Base-by-base conservation (phyloP, 2,329 filamentous ascomycete species). In the Ramularia collo-cygni region DNA sequence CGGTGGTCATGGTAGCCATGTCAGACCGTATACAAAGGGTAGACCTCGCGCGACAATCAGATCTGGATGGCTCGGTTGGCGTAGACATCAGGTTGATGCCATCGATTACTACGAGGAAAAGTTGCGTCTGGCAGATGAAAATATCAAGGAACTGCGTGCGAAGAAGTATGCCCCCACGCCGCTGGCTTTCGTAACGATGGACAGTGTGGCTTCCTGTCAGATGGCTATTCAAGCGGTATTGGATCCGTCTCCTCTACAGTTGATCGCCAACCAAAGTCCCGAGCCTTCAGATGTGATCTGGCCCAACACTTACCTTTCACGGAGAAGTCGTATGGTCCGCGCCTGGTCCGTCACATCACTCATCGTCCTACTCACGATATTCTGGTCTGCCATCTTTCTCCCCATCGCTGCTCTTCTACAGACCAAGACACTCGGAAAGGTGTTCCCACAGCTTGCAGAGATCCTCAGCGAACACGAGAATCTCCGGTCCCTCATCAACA, bases 221-320 rank as follows among this genome's bases (percentile, higher is more conserved):
- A 95, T 96, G 88, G 86, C 89, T 16, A 86, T 95, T 30, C 92
- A 98, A 64, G 89, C 92, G 3, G 81, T 94, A 8, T 79, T 98
- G 38, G 90, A 96, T 57, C 88, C 92, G 3, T 82, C 85, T 8
- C 92, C 93, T 0, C 81, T 89, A 42, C 83, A 85, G 44, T 74
- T 98, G 4, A 70, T 95, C 38, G 89, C 90, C 7, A 89, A 87
- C 44, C 75, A 84, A 18, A 89, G 90, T 2, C 92, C 92, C 0
- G 81, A 90, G 2, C 92, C 92, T 0, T 80, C 85, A 0, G 90
- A 96, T 59, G 81, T 98, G n/a, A 78, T 96, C 8, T 98, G 93
- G 92, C 75, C 74, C 47, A 95, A 96, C 57, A 96, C 88, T 0
- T 98, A 98, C 57, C 66, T 88, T 2, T 76, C 85, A 4, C 79